phyloP scores from a whole-genome alignment of 352 stramenopile species.

The Phytophthora tubulina region DNA sequence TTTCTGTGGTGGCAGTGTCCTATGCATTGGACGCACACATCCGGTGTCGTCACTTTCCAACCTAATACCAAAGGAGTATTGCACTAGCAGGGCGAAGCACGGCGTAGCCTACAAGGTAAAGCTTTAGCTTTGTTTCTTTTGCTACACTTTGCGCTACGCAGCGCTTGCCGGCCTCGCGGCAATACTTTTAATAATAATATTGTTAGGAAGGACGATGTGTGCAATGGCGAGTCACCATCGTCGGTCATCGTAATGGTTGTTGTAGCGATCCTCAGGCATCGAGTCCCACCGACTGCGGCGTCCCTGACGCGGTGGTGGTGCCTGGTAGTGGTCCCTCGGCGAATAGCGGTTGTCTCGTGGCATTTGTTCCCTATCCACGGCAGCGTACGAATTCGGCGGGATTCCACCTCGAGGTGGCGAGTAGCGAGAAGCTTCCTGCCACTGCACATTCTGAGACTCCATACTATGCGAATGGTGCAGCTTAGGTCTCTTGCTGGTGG shows the following conservation, averaged over 20 bases:
- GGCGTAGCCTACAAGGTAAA: constrained; percentile 46
- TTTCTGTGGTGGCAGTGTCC: constrained; percentile 7
- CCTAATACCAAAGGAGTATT: constrained; percentile 47
- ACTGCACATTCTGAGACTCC: constrained; percentile 56
- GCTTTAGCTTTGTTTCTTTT: constrained; percentile 44
- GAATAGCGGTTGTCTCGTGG: constrained; percentile 38
- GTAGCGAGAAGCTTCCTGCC: constrained; percentile 43
- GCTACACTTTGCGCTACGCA: constrained; percentile 45
- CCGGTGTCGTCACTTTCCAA: constrained; percentile 32
- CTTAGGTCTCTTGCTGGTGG: constrained; percentile 62
- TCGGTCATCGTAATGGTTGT: constrained; percentile 40
- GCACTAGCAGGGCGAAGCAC: constrained; percentile 39
- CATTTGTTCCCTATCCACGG: constrained; percentile 38
- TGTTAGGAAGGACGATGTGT: constrained; percentile 43
- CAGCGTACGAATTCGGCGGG: constrained; percentile 42
- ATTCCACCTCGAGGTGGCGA: constrained; percentile 32
- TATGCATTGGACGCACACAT: constrained; percentile 7
- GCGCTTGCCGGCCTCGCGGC: constrained; percentile 39
- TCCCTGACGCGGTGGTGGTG: constrained; percentile 26
- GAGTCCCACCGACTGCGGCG: constrained; percentile 50
- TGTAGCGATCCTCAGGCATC: constrained; percentile 47
- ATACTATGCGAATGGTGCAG: constrained; percentile 74
- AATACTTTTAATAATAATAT: constrained; percentile 58
- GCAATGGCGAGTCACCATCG: constrained; percentile 38
- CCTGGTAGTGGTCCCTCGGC: constrained; percentile 42